Percentiles rank a stretch among this genome's conserved stretches.
Evolutionary conservation across 208 protist species (phyloP).

Genomic region (Sergeia podlipaevii): DNA sequence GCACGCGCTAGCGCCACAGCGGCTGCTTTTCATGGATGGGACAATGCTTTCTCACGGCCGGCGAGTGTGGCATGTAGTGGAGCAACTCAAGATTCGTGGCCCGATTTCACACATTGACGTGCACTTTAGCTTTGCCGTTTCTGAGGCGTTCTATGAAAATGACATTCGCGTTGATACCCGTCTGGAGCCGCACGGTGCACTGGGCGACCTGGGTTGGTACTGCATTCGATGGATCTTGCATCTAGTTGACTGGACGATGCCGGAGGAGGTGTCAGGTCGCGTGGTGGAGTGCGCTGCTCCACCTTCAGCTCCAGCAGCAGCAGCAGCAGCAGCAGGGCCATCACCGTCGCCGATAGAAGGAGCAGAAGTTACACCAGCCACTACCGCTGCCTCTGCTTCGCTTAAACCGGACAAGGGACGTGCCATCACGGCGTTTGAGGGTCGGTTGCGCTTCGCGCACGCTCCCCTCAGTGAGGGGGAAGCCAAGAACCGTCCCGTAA

Average conservation of each 20-base stretch:
- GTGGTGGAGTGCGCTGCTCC: slow-evolving; percentile 37
- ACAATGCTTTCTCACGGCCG: slow-evolving; percentile 58
- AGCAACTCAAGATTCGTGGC: slow-evolving; percentile 25
- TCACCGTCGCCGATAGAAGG: slow-evolving; percentile 8
- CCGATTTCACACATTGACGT: slow-evolving; percentile 40
- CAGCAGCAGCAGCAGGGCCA: slow-evolving; percentile 6
- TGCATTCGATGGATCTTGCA: slow-evolving; percentile 68
- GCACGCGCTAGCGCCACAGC: slow-evolving; percentile 23
- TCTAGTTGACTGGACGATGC: slow-evolving; percentile 50
- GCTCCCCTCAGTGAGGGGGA: too few species aligned
- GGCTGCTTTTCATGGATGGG: slow-evolving; percentile 68
- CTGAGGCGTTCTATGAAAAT: slow-evolving; percentile 36
- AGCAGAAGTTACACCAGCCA: too few species aligned
- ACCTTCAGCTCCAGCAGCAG: too few species aligned
- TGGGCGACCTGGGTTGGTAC: slow-evolving; percentile 80
- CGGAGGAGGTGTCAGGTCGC: slow-evolving; percentile 36
- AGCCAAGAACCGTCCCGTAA: slow-evolving; percentile 15
- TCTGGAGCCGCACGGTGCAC: slow-evolving; percentile 57
- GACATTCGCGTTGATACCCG: slow-evolving; percentile 58
- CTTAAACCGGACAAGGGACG: slow-evolving; percentile 3
- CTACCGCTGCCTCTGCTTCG: too few species aligned
- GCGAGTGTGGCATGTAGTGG: slow-evolving; percentile 41
- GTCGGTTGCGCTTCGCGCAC: slow-evolving; percentile 41
- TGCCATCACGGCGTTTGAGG: slow-evolving; percentile 60
- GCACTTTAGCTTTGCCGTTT: slow-evolving; percentile 44